These are phyloP conservation scores for Lyophyllum semitale DNA, from an alignment of 768 basidiomycete species.

Conservation along the genomic window DNA sequence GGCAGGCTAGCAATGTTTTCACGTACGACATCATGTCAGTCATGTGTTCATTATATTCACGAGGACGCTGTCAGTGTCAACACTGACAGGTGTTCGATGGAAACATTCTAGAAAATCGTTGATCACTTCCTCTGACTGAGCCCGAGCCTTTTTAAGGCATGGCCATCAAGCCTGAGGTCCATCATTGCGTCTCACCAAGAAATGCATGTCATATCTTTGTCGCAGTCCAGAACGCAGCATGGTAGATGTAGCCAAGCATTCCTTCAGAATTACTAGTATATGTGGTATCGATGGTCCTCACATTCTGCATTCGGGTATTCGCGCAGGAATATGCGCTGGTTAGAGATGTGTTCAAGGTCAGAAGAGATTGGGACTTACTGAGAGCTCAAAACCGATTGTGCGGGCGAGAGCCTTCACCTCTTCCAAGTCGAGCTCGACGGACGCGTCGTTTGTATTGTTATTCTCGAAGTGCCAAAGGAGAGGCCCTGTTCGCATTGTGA, in stretches of 20 bases:
- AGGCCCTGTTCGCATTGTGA: conserved; percentile 56
- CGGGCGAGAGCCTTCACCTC: conserved; percentile 79
- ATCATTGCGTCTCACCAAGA: neutral
- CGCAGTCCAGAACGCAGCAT: conserved; percentile 84
- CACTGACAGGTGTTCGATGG: no score
- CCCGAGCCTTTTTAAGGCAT: neutral
- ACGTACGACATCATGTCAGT: neutral
- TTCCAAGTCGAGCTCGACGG: conserved; percentile 87
- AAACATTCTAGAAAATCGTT: neutral
- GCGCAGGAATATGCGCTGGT: conserved; percentile 2
- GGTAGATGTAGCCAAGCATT: conserved; percentile 86
- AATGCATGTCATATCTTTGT: conserved; percentile 30
- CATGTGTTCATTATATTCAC: neutral
- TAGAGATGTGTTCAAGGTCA: neutral
- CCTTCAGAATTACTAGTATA: conserved; percentile 83
- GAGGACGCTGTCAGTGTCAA: no score
- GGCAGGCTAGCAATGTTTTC: no score
- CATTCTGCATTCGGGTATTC: conserved; percentile 54
- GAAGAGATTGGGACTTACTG: conserved; percentile 46
- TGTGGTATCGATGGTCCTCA: conserved; percentile 76
- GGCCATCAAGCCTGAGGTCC: neutral
- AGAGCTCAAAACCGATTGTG: conserved; percentile 79
- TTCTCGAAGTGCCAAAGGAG: conserved; percentile 98
- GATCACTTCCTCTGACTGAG: neutral
- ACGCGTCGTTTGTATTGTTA: conserved; percentile 75